Evolutionary conservation across 257 asterid species (phyloP), one percentile per base, ranked within the genome.

Genomic region (Solanum etuberosum): DNA sequence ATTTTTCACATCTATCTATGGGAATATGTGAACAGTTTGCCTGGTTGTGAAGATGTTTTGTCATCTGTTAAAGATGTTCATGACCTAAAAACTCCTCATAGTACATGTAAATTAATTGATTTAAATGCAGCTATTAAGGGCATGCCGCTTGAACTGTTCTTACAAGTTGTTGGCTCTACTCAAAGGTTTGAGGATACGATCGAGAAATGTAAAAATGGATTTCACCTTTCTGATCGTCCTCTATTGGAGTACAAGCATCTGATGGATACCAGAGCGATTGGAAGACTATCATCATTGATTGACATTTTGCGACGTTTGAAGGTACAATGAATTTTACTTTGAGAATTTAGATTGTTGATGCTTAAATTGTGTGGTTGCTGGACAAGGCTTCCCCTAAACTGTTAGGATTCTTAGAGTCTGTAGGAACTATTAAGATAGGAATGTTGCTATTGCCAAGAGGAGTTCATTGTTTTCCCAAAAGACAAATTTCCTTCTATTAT

Each of bases 91-190:
- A 95, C 92, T 88, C 98, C 95, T 20, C 98, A 94, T 88, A 94
- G 98, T 92, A 91, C 92, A 82, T 93, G 93, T 87, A 94, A 91
- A 91, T 86, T 91, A 86, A 92, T 96, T 13, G 94, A 95, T 78
- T 88, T 93, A 89, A 93, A 95, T 88, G 90, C 86, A 87, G 95
- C 96, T 88, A 89, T 93, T 80, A 94, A 90, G 91, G 92, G 94
- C 86, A 93, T 96, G 98, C 98, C 98, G 23, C 94, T 96, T 86
- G 95, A 94, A 90, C 89, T 95, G 91, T 96, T 94, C 93, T 91
- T 94, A 89, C 96, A 96, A 90, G 93, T 94, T 85, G 96, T 93
- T 9, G 98, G 99, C 71, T 96, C 95, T 88, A 88, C 93, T 67
- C 89, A 95, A 88, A 94, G 91, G 87, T 86, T 89, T 83, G 97